phyloP scores from a whole-genome alignment of 108 stramenopile species.

The Fistulifera solaris region DNA sequence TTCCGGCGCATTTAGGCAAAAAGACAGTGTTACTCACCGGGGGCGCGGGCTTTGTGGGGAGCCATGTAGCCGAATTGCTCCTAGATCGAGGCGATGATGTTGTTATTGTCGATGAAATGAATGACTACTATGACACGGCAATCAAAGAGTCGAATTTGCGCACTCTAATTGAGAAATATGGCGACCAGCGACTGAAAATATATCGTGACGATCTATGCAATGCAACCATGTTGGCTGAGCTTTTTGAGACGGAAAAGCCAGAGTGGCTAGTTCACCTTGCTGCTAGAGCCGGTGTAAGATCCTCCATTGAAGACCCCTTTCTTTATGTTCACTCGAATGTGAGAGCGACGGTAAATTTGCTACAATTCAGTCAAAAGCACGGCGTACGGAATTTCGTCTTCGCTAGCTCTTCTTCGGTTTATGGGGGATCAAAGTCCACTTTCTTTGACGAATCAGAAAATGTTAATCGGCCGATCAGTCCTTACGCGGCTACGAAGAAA shows the following conservation, averaged over 20 bases:
- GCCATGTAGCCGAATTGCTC: constrained; percentile 73
- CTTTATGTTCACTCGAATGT: constrained; percentile 91
- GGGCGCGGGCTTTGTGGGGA: constrained; percentile 95
- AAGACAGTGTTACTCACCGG: constrained; percentile 88
- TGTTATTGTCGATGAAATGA: constrained; percentile 94
- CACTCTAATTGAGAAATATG: constrained; percentile 1
- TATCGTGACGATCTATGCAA: constrained; percentile 93
- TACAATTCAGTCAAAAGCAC: constrained; percentile 61
- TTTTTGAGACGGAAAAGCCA: constrained; percentile 55
- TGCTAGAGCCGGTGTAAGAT: constrained; percentile 84
- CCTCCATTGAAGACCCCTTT: constrained; percentile 89
- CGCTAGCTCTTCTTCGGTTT: constrained; percentile 87
- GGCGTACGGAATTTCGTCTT: constrained; percentile 79
- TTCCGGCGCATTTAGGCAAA: constrained; percentile 1
- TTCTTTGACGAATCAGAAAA: constrained; percentile 83
- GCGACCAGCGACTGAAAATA: constrained; percentile 14
- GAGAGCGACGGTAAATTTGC: constrained; percentile 68
- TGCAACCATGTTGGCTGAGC: constrained; percentile 43
- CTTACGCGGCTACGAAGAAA: constrained; percentile 88
- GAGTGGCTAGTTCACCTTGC: constrained; percentile 87
- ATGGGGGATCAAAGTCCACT: constrained; percentile 87
- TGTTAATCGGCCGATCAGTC: constrained; percentile 82
- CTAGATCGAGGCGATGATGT: constrained; percentile 89
- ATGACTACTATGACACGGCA: constrained; percentile 93
- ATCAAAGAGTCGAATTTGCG: constrained; percentile 73